These are phyloP conservation scores for Cladosporium colombiae DNA, from an alignment of 2,329 filamentous ascomycete species.

Conservation along the genomic window DNA sequence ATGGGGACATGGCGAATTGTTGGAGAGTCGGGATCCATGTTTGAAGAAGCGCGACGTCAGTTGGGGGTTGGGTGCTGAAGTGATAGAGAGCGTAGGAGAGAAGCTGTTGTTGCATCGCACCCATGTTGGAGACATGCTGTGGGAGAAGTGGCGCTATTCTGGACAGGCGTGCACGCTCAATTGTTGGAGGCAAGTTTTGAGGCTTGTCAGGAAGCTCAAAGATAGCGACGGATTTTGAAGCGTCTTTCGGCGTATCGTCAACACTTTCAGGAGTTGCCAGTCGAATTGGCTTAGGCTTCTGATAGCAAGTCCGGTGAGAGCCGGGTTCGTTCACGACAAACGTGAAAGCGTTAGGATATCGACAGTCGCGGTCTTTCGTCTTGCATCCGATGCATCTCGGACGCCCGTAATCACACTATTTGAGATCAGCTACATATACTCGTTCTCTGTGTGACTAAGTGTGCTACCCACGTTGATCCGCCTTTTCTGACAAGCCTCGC, in stretches of 20 bases:
- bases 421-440: neutral
- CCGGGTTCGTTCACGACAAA: constrained; percentile 18
- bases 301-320: neutral
- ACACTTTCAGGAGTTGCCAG: neutral
- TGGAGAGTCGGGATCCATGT: constrained; percentile 16
- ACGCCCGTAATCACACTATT: constrained; percentile 5
- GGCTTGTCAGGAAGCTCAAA: neutral
- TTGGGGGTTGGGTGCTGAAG: neutral
- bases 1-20: neutral
- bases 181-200: neutral
- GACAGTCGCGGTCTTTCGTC: constrained; percentile 4
- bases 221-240: neutral
- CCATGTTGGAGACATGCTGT: neutral
- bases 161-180: neutral
- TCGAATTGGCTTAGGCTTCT: neutral
- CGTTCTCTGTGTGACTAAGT: no score
- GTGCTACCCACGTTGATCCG: neutral
- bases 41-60: neutral
- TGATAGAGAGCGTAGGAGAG: constrained; percentile 2
- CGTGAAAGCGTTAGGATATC: neutral
- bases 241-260: neutral
- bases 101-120: constrained; percentile 10
- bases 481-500: constrained; percentile 12
- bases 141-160: neutral
- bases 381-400: neutral